A percentile compares a stretch with the other conserved stretches of the same genome.
Conservation (phyloP, 2,329 filamentous ascomycete species). For the Fusarium algeriense region DNA sequence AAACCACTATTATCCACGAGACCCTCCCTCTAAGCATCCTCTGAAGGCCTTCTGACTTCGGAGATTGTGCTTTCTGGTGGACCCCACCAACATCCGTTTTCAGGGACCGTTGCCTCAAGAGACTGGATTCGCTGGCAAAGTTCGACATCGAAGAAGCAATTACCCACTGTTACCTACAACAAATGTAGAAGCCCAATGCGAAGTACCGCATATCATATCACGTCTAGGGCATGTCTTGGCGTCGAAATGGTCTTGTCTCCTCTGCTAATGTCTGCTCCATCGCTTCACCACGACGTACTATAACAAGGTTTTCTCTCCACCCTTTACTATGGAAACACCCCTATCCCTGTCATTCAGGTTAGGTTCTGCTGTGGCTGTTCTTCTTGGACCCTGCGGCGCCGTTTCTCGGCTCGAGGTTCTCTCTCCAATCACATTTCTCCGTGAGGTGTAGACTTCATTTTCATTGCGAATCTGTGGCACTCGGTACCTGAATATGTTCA, state of each 20-base stretch:
- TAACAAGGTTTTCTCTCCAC: slow-evolving; percentile 17
- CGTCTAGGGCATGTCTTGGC: slow-evolving; percentile 31
- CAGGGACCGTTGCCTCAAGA: slow-evolving; percentile 26
- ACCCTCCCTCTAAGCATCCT: background rate
- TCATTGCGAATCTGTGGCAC: slow-evolving; percentile 34
- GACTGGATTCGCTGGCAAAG: background rate
- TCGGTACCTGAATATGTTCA: slow-evolving; percentile 39
- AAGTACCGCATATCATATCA: slow-evolving; percentile 31
- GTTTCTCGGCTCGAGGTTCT: slow-evolving; percentile 30
- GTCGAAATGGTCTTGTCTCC: slow-evolving; percentile 30
- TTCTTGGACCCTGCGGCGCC: slow-evolving; percentile 34
- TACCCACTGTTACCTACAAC: slow-evolving; percentile 26
- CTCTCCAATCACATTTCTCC: slow-evolving; percentile 29
- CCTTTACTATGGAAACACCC: slow-evolving; percentile 19
- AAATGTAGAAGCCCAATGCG: slow-evolving; percentile 26
- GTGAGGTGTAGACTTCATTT: slow-evolving; percentile 12
- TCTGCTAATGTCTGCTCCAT: slow-evolving; percentile 19
- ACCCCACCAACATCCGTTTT: slow-evolving; percentile 14
- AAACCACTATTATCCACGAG: slow-evolving; percentile 3
- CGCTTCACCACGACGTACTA: slow-evolving; percentile 8
- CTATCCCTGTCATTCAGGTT: background rate
- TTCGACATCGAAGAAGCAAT: slow-evolving; percentile 16
- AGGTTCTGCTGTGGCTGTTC: slow-evolving; percentile 36
- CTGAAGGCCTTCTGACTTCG: slow-evolving; percentile 21
- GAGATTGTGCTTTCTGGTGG: slow-evolving; percentile 28